These are phyloP conservation scores for Alternaria conjuncta DNA, from an alignment of 2,329 filamentous ascomycete genomes.

Conservation along the genomic window DNA sequence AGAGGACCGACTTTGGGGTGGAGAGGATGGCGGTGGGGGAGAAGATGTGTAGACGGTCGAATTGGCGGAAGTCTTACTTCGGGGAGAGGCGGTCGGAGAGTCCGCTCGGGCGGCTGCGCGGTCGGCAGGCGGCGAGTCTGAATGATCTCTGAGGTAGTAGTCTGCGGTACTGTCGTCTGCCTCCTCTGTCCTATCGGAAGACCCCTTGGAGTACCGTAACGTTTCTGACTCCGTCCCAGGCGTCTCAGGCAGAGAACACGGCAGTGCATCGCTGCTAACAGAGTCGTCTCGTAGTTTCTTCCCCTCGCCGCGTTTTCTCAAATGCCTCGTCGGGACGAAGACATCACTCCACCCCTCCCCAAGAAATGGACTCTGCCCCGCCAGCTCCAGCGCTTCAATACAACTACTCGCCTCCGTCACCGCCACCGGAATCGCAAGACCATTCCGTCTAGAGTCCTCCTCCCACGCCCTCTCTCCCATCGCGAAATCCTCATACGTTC, in stretches of 20 bases:
- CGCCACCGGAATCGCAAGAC: neutral
- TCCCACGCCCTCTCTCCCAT: neutral
- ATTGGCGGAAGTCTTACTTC: neutral
- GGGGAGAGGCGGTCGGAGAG: neutral
- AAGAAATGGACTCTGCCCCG: neutral
- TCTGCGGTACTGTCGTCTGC: neutral
- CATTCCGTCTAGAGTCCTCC: neutral
- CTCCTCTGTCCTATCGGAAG: neutral
- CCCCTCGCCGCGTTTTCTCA: neutral
- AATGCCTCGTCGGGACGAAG: neutral
- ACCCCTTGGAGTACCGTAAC: neutral
- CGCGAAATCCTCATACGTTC: neutral
- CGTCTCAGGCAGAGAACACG: accelerated
- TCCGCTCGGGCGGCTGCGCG: too few species aligned
- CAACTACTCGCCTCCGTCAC: neutral
- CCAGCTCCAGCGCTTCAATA: neutral
- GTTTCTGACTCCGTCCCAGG: neutral
- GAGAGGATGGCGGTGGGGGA: neutral
- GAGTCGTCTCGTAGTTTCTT: neutral
- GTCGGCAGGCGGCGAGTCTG: neutral
- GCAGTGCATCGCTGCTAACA: neutral
- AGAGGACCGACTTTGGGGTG: neutral
- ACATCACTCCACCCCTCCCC: neutral
- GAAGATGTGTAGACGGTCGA: neutral
- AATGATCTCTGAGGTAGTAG: neutral